Evolutionary conservation across 371 early-diverging fungal species (phyloP).

Genomic region (Apophysomyces trapeziformis): DNA sequence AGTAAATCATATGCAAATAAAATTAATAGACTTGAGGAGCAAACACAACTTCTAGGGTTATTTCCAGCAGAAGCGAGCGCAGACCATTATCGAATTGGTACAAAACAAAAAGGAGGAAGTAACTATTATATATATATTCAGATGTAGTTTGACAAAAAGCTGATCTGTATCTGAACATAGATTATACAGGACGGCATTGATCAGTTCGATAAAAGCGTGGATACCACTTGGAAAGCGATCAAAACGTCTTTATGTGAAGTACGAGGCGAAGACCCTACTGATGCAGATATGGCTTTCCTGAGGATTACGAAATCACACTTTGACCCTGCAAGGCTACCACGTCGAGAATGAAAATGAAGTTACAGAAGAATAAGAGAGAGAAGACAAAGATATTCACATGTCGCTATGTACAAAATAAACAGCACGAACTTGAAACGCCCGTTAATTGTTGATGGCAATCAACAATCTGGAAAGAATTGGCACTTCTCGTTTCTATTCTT

Average conservation of each 20-base stretch:
- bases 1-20: constrained; percentile 10
- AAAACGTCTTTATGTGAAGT: constrained; percentile 12
- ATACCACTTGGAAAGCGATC: constrained; percentile 23
- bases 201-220: constrained; percentile 26
- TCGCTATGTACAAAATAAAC: constrained; percentile 1
- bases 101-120: constrained; percentile 43
- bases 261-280: constrained; percentile 12
- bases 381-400: neutral
- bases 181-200: constrained; percentile 25
- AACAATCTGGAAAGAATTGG: too few species aligned
- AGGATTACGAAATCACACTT: constrained; percentile 34
- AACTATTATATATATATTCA: neutral
- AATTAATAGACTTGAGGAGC: neutral
- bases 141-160: too few species aligned
- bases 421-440: too few species aligned
- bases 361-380: neutral
- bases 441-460: too few species aligned
- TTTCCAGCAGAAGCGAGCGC: constrained; percentile 30
- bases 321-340: constrained; percentile 21
- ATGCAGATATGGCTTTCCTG: constrained; percentile 3
- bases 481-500: too few species aligned
- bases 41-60: constrained; percentile 25
- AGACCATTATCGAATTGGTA: constrained; percentile 36
- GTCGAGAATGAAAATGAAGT: neutral
- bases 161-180: constrained; percentile 13